These are phyloP conservation scores for Aaosphaeria pasadenensis DNA, from an alignment of 2,329 filamentous ascomycete species.

Conservation along the genomic window DNA sequence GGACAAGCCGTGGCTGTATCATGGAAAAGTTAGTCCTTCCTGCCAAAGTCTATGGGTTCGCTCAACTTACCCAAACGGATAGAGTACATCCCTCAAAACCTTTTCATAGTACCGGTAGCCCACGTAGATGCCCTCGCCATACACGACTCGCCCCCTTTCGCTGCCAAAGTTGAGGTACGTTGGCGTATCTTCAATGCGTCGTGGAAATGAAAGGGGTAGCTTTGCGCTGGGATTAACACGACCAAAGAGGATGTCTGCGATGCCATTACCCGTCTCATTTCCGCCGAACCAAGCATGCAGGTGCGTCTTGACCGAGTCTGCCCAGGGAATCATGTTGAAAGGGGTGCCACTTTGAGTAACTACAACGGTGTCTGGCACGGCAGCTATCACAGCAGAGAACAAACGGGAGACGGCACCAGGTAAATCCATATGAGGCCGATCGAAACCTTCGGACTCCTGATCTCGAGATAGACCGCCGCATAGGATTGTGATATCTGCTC, in stretches of 20 bases:
- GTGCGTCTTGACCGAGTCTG: slow-evolving; percentile 68
- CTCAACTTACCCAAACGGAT: slow-evolving; percentile 13
- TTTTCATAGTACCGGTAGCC: slow-evolving; percentile 87
- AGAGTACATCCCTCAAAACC: slow-evolving; percentile 40
- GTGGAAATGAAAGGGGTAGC: slow-evolving; percentile 67
- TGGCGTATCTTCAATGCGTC: slow-evolving; percentile 55
- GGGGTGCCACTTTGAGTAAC: not conserved
- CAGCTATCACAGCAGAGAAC: too few species aligned
- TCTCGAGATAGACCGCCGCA: not conserved
- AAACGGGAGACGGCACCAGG: not conserved
- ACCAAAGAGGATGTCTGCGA: slow-evolving; percentile 74
- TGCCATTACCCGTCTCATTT: slow-evolving; percentile 76
- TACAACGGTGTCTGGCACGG: not conserved
- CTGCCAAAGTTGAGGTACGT: slow-evolving; percentile 74
- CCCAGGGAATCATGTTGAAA: not conserved
- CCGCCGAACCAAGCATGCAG: slow-evolving; percentile 77
- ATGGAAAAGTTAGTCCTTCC: too few species aligned
- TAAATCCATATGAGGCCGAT: not conserved
- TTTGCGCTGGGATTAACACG: slow-evolving; percentile 71
- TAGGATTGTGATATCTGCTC: not conserved
- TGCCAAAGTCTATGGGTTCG: slow-evolving; percentile 28
- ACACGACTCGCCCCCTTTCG: slow-evolving; percentile 70
- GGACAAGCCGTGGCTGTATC: too few species aligned
- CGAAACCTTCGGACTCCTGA: not conserved
- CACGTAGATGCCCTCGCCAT: slow-evolving; percentile 70